Percentiles rank a stretch among this genome's conserved stretches.
These are phyloP conservation scores for Mortierella sp. DNA, from an alignment of 371 early-diverging fungal species.

Conservation along the genomic window DNA sequence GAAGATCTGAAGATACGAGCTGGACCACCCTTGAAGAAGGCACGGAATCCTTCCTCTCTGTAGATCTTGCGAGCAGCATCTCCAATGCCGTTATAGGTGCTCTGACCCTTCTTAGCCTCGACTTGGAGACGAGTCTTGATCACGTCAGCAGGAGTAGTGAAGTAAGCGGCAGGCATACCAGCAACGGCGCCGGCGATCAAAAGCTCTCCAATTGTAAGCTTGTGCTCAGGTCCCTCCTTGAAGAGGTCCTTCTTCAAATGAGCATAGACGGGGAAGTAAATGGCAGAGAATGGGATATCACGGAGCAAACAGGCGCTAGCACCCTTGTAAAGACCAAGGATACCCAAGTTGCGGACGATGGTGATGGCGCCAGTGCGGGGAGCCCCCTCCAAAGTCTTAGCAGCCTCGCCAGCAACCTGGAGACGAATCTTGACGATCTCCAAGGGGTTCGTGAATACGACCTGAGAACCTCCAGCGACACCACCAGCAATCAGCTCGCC, in stretches of 20 bases:
- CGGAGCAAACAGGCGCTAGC: conserved; percentile 94
- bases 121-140: conserved; percentile 99
- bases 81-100: conserved; percentile 86
- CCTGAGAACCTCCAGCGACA: conserved; percentile 94
- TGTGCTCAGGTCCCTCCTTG: conserved; percentile 85
- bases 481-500: conserved; percentile 92
- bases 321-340: conserved; percentile 96
- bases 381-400: conserved; percentile 66
- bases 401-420: conserved; percentile 89
- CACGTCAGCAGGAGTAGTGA: conserved; percentile 98
- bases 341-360: conserved; percentile 92
- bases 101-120: conserved; percentile 93
- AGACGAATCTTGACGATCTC: conserved; percentile 99
- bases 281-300: conserved; percentile 97
- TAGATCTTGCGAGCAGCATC: conserved; percentile 93
- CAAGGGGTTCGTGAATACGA: conserved; percentile 88
- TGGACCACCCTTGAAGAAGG: conserved; percentile 97
- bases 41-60: conserved; percentile 92
- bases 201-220: conserved; percentile 82
- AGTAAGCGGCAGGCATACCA: conserved; percentile 99
- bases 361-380: conserved; percentile 84
- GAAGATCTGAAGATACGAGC: conserved; percentile 89
- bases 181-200: conserved; percentile 94
- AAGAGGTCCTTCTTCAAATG: conserved; percentile 88
- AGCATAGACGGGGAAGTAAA: conserved; percentile 97